These are phyloP conservation scores for Iris macrosiphon DNA, from an alignment of 106 monocot genomes.

Conservation along the genomic window DNA sequence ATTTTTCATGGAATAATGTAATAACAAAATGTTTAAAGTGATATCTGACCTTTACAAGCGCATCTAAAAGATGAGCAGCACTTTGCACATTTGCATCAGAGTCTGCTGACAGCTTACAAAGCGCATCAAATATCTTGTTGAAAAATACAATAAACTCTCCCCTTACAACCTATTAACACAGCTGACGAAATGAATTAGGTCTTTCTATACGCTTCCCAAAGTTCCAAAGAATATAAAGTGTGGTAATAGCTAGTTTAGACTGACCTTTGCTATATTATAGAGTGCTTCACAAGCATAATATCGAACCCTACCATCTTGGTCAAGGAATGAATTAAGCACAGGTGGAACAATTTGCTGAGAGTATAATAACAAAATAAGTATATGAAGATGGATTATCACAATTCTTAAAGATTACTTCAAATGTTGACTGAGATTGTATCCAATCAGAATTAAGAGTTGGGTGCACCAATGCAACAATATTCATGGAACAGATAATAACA, in stretches of 20 bases:
- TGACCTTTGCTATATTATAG: constrained; percentile 95
- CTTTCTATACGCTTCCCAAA: background rate
- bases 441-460: too few relatives aligned
- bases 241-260: background rate
- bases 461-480: too few relatives aligned
- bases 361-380: too few relatives aligned
- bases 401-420: too few relatives aligned
- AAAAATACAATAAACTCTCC: constrained; percentile 89
- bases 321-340: constrained; percentile 65
- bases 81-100: constrained; percentile 86
- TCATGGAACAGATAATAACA: too few relatives aligned
- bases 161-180: constrained; percentile 69
- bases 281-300: constrained; percentile 99
- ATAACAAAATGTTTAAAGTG: background rate
- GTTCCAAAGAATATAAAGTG: background rate
- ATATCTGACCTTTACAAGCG: constrained; percentile 68
- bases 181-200: background rate
- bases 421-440: too few relatives aligned
- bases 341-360: constrained; percentile 86
- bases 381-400: too few relatives aligned
- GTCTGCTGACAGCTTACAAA: constrained; percentile 94
- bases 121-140: constrained; percentile 94
- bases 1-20: background rate
- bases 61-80: constrained; percentile 93
- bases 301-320: constrained; percentile 90